phyloP scores from a whole-genome alignment of 1,284 basidiomycete genomes.

The Fomitopsis betulina region DNA sequence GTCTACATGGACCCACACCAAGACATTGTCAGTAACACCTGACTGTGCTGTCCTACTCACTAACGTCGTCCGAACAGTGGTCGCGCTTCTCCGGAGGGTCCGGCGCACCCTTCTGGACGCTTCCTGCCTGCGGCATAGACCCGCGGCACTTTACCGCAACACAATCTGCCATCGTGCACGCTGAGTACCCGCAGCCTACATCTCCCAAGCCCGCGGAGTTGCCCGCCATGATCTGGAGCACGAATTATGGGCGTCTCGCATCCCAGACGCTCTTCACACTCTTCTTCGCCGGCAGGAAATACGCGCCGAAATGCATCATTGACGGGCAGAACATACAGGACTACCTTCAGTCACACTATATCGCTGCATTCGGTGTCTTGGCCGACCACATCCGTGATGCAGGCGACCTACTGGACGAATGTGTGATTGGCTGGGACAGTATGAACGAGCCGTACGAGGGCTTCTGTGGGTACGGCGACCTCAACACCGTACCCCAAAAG shows the following conservation, averaged over 20 bases:
- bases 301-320: slow-evolving; percentile 88
- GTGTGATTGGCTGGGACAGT: slow-evolving; percentile 95
- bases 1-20: slow-evolving; percentile 97
- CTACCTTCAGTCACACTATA: slow-evolving; percentile 85
- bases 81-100: slow-evolving; percentile 96
- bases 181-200: slow-evolving; percentile 74
- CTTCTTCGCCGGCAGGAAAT: slow-evolving; percentile 90
- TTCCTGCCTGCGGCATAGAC: slow-evolving; percentile 89
- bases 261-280: slow-evolving; percentile 91
- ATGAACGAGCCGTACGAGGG: slow-evolving; percentile 95
- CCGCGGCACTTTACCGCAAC: slow-evolving; percentile 84
- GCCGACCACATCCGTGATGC: slow-evolving; percentile 74
- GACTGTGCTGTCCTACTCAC: not conserved
- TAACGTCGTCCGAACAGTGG: slow-evolving; percentile 58
- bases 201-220: slow-evolving; percentile 67
- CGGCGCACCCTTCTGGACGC: slow-evolving; percentile 94
- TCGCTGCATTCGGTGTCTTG: slow-evolving; percentile 72
- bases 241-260: slow-evolving; percentile 89
- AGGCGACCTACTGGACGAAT: slow-evolving; percentile 77
- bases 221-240: slow-evolving; percentile 96
- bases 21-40: slow-evolving; percentile 67
- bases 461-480: slow-evolving; percentile 71
- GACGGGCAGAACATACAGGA: slow-evolving; percentile 95
- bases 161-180: slow-evolving; percentile 83
- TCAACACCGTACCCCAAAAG: slow-evolving; percentile 59